phyloP scores from a whole-genome alignment of 495 filamentous ascomycete genomes.

The Aspergillus bridgeri region DNA sequence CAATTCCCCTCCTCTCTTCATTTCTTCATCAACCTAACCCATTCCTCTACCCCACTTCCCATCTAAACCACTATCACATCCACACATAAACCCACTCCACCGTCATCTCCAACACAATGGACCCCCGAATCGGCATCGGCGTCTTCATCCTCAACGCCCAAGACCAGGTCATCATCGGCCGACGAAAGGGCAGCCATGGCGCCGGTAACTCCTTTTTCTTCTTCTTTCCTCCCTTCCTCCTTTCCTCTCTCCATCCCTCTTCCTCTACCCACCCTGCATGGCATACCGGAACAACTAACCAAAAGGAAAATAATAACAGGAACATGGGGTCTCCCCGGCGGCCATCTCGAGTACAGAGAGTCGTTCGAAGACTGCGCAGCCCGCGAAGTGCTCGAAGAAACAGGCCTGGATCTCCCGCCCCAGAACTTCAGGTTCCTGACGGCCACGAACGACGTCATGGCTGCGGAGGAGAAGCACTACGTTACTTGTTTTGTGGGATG shows the following conservation, averaged over 20 bases:
- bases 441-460: conserved; percentile 19
- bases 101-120: conserved; percentile 6
- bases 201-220: too few relatives aligned
- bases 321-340: conserved; percentile 23
- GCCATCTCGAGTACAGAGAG: conserved; percentile 17
- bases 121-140: conserved; percentile 29
- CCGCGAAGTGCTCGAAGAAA: conserved; percentile 18
- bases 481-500: conserved; percentile 15
- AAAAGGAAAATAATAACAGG: conserved; percentile 7
- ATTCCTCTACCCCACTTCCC: too few relatives aligned
- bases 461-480: conserved; percentile 17
- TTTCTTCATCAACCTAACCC: neutral
- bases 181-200: conserved; percentile 36
- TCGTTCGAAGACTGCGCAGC: conserved; percentile 14
- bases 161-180: conserved; percentile 33
- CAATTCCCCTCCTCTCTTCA: neutral
- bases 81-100: neutral
- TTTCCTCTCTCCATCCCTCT: too few relatives aligned
- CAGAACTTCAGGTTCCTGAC: conserved; percentile 9
- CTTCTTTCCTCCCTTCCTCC: too few relatives aligned
- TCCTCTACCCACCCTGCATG: too few relatives aligned
- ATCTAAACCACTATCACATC: neutral
- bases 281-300: too few relatives aligned
- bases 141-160: conserved; percentile 30
- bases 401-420: conserved; percentile 3